Percentiles rank a stretch among this genome's conserved stretches.
These are phyloP conservation scores for Mycena vulgaris DNA, from an alignment of 768 basidiomycete genomes.

Conservation along the genomic window DNA sequence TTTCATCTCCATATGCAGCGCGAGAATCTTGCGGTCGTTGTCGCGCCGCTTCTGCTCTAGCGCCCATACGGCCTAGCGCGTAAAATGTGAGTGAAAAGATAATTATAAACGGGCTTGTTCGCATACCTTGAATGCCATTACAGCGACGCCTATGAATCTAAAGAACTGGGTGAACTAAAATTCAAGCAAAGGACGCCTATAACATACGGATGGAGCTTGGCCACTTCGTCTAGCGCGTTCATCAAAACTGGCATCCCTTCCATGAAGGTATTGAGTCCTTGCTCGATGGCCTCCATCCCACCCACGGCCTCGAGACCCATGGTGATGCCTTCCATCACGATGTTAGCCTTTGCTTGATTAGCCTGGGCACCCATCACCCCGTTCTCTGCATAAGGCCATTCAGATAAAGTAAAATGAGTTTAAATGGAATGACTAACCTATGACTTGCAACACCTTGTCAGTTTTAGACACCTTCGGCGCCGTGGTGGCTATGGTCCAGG, in stretches of 20 bases:
- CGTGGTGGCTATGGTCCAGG: slow-evolving; percentile 30
- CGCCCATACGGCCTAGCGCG: slow-evolving; percentile 48
- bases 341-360: slow-evolving; percentile 10
- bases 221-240: slow-evolving; percentile 45
- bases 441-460: slow-evolving; percentile 26
- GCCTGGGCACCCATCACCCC: background rate
- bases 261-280: slow-evolving; percentile 33
- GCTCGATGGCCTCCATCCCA: slow-evolving; percentile 33
- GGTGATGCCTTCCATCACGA: slow-evolving; percentile 23
- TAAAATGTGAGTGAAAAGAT: slow-evolving; percentile 33
- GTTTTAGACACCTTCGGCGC: slow-evolving; percentile 25
- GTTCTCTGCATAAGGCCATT: slow-evolving; percentile 10
- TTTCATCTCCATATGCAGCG: slow-evolving; percentile 54
- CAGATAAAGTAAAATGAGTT: background rate
- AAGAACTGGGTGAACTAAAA: background rate
- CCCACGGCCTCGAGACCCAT: slow-evolving; percentile 30
- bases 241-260: slow-evolving; percentile 37
- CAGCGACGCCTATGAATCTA: slow-evolving; percentile 32
- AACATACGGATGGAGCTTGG: slow-evolving; percentile 44
- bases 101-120: slow-evolving; percentile 37
- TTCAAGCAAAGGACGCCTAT: background rate
- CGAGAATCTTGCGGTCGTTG: slow-evolving; percentile 53
- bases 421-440: slow-evolving; percentile 13
- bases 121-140: slow-evolving; percentile 36
- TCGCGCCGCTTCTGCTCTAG: slow-evolving; percentile 56